Base-by-base conservation (phyloP, 2,329 filamentous ascomycete species). In the Pseudogymnoascus sp. region DNA sequence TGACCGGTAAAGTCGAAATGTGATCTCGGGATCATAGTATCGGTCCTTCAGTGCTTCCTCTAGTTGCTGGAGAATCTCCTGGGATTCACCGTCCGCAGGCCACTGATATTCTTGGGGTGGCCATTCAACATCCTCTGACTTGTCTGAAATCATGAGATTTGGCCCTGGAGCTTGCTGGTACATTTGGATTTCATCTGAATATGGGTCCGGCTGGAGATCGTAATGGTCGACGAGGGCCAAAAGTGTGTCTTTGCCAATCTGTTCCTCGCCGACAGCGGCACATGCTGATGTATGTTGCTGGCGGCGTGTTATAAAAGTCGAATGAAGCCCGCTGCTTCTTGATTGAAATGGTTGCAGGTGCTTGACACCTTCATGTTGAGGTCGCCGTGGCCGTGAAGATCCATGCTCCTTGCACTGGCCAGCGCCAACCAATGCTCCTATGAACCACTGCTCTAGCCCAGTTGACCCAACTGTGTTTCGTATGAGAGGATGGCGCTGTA, bases 101-200 rank as follows among this genome's bases (percentile, higher is more conserved):
- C 70, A 72, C 12, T 67, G 66, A 60, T 68, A 64, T 59, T 68
- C 36, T 4, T 66, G 64, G 63, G 68, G 69, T 13, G 71, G 70
- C 69, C 69, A 73, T 63, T 73, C 69, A 21, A 44, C 68, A 62
- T 86, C 82, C 27, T 79, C 74, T n/a, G 69, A 70, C 25, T 73
- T 77, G 59, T 84, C 78, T 1, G 83, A 84, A 9, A 86, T 73
- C 3, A 70, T 73, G 5, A 85, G 65, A 6, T 76, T 73, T 0
- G 81, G 81, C 0, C 77, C 79, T 61, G 82, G 77, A 1, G 80
- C 71, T 6, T 74, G 75, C 7, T 83, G 83, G 67, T 84, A 85
- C 12, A 80, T 78, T 7, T 63, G 67, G 39, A 29, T 21, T 36
- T 35, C 44, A 17, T 33, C 29, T 62, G 60, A 33, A 29, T 85